Evolutionary conservation across 441 rosid species (phyloP).

Genomic region (Sinapis alba): DNA sequence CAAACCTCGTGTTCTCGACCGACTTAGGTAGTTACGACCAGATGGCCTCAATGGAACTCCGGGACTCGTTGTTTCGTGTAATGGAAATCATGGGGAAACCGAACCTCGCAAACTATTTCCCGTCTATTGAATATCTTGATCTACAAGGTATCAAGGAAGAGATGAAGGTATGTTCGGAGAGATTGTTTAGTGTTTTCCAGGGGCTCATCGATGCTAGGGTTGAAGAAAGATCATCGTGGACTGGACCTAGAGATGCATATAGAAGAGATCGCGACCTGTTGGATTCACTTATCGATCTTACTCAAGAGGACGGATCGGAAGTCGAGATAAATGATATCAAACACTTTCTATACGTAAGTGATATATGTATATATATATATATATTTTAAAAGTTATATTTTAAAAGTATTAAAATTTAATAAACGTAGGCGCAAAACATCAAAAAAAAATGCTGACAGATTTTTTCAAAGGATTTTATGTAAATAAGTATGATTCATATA

Average conservation of each 20-base stretch:
- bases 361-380: no score
- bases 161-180: not conserved
- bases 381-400: no score
- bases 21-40: constrained; percentile 19
- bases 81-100: constrained; percentile 13
- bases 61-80: constrained; percentile 4
- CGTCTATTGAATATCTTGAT: constrained; percentile 15
- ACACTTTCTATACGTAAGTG: constrained; percentile 27
- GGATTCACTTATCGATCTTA: constrained; percentile 26
- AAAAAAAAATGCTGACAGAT: not conserved
- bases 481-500: no score
- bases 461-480: no score
- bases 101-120: constrained; percentile 28
- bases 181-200: not conserved
- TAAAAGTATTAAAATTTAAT: not conserved
- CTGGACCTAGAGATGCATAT: not conserved
- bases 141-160: constrained; percentile 22
- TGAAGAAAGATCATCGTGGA: not conserved
- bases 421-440: not conserved
- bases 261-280: constrained; percentile 25
- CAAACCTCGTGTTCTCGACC: constrained; percentile 19
- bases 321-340: constrained; percentile 4
- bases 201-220: constrained; percentile 23
- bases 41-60: not conserved
- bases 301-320: not conserved